Base-by-base conservation (phyloP, 75 land plant species). In the Gnetum montanum region DNA sequence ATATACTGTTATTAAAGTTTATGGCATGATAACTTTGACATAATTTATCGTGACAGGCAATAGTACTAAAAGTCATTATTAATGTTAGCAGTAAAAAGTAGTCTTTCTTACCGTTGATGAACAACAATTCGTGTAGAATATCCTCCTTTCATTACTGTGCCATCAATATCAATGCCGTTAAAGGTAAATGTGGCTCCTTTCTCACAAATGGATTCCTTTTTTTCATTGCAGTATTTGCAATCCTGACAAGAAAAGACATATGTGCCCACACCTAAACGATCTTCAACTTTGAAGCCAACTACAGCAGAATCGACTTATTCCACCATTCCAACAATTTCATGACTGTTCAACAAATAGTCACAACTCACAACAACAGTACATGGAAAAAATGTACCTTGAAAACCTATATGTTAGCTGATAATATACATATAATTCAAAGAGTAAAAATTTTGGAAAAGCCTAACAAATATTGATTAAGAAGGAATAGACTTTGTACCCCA, bases 301-400 rank as follows among this genome's bases (percentile, higher is more conserved):
- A 91, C 97, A 51, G 59, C 57, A 13, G 70, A 61, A 36, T 94
- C 97, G 52, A 84, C 75, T 28, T 72, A 76, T 44, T 51, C 68
- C 34, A 88, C 94, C 38, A 84, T 59, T 25, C 97, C 97, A 47
- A 70, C 95, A 59, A 92, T 84, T 53, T 92, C 97, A 70, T 92
- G 97, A 50, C 97, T 92, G 71, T 23, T 8, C 25, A 37, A 34
- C 16, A 57, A 53, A 30, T n/a, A n/a, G n/a, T n/a, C n/a, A n/a
- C n/a, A n/a, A n/a, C n/a, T n/a, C n/a, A n/a, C n/a, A n/a, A n/a
- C n/a, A n/a, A n/a, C n/a, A n/a, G n/a, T n/a, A n/a, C n/a, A n/a
- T n/a, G n/a, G n/a, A n/a, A n/a, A n/a, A n/a, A n/a, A n/a, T n/a
- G n/a, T n/a, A n/a, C n/a, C n/a, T n/a, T n/a, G n/a, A n/a, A n/a